phyloP scores from a whole-genome alignment of 164 flowering plant genomes.

The Stephania cephalantha region DNA sequence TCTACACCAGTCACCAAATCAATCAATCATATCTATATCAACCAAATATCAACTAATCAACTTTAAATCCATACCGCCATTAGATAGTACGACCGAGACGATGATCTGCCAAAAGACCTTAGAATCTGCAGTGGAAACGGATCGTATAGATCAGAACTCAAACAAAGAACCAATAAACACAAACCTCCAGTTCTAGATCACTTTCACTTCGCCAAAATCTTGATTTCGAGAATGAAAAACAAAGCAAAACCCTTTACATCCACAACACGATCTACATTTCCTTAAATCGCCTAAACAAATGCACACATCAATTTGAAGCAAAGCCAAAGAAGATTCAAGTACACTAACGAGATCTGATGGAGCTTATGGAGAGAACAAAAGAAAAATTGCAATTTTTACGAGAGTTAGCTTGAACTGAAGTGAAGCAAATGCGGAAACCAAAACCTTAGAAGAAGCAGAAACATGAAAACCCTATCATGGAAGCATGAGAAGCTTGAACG shows the following conservation, averaged over 20 bases:
- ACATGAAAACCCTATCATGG: neutral
- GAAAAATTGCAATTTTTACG: neutral
- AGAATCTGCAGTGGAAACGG: neutral
- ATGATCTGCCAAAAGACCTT: neutral
- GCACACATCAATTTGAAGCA: neutral
- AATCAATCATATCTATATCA: neutral
- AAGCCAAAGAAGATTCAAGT: neutral
- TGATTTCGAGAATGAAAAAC: neutral
- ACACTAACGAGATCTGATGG: neutral
- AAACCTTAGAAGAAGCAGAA: neutral
- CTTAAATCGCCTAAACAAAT: neutral
- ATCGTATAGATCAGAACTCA: neutral
- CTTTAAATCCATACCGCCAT: slow-evolving; percentile 14
- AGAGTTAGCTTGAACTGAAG: neutral
- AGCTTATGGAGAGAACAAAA: neutral
- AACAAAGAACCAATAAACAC: neutral
- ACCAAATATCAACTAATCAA: neutral
- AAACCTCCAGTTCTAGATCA: neutral
- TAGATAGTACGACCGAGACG: neutral
- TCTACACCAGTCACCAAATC: slow-evolving; percentile 26
- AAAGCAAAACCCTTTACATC: neutral
- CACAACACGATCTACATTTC: neutral
- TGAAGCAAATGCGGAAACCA: neutral
- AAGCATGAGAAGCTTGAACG: neutral
- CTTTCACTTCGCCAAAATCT: neutral